These are phyloP conservation scores for Candida vartiovaarae DNA, from an alignment of 805 yeast species.

Conservation along the genomic window DNA sequence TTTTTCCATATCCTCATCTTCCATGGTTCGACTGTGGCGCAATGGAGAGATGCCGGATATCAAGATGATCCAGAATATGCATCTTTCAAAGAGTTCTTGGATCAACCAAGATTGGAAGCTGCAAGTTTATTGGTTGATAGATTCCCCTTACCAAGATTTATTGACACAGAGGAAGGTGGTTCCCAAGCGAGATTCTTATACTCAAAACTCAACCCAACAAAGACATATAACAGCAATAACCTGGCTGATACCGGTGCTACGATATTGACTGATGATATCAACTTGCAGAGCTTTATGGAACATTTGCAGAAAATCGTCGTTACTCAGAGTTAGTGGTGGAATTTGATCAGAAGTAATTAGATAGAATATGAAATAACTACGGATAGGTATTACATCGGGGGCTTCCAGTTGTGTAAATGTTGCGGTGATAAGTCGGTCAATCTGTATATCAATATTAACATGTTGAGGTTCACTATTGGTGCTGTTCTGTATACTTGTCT, in stretches of 20 bases:
- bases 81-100: slow-evolving; percentile 51
- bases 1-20: slow-evolving; percentile 62
- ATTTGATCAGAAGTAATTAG: background rate
- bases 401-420: too few relatives aligned
- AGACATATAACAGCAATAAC: slow-evolving; percentile 38
- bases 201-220: slow-evolving; percentile 64
- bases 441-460: too few relatives aligned
- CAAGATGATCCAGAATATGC: slow-evolving; percentile 55
- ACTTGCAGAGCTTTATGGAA: slow-evolving; percentile 26
- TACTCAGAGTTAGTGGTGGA: background rate
- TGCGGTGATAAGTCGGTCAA: too few relatives aligned
- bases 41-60: slow-evolving; percentile 59
- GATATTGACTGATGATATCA: slow-evolving; percentile 48
- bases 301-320: slow-evolving; percentile 27
- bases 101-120: slow-evolving; percentile 58
- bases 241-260: slow-evolving; percentile 31
- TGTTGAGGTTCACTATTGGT: too few relatives aligned
- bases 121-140: slow-evolving; percentile 57
- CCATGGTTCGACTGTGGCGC: slow-evolving; percentile 61
- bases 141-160: slow-evolving; percentile 66
- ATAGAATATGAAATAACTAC: background rate
- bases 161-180: slow-evolving; percentile 71
- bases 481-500: too few relatives aligned
- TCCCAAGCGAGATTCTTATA: slow-evolving; percentile 67
- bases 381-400: too few relatives aligned